Percentiles rank a stretch among this genome's conserved stretches.
phyloP scores from a whole-genome alignment of 179 eudicot species.

The Pouteria campechiana region DNA sequence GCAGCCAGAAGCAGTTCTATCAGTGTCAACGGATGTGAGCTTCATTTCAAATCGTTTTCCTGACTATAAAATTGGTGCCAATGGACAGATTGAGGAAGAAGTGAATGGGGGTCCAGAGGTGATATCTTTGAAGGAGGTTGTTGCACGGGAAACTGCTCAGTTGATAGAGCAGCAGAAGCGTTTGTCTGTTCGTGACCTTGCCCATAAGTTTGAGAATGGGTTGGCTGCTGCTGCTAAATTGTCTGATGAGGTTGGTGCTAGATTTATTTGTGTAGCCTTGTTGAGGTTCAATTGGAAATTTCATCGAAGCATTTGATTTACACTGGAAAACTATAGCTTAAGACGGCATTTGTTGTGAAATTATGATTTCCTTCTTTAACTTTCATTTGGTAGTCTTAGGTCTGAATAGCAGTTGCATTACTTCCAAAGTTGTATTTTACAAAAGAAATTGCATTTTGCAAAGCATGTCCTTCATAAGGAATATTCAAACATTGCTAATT shows the following conservation, averaged over 20 bases:
- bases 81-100: slow-evolving; percentile 81
- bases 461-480: too few species aligned
- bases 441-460: too few species aligned
- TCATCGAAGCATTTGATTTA: too few species aligned
- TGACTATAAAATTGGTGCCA: slow-evolving; percentile 73
- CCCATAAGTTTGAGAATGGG: slow-evolving; percentile 88
- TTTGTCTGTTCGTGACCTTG: slow-evolving; percentile 92
- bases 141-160: slow-evolving; percentile 60
- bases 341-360: too few species aligned
- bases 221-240: slow-evolving; percentile 82
- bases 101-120: slow-evolving; percentile 42
- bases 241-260: slow-evolving; percentile 87
- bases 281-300: too few species aligned
- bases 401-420: too few species aligned
- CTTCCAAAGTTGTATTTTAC: too few species aligned
- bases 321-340: too few species aligned
- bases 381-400: background rate
- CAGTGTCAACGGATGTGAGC: slow-evolving; percentile 89
- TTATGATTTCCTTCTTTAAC: too few species aligned
- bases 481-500: too few species aligned
- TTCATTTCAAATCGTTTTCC: slow-evolving; percentile 75
- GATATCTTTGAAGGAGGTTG: slow-evolving; percentile 69
- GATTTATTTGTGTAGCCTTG: too few species aligned
- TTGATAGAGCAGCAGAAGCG: slow-evolving; percentile 81
- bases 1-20: slow-evolving; percentile 40